phyloP scores from a whole-genome alignment of 805 yeast genomes.

The Zygotorulaspora florentina region DNA sequence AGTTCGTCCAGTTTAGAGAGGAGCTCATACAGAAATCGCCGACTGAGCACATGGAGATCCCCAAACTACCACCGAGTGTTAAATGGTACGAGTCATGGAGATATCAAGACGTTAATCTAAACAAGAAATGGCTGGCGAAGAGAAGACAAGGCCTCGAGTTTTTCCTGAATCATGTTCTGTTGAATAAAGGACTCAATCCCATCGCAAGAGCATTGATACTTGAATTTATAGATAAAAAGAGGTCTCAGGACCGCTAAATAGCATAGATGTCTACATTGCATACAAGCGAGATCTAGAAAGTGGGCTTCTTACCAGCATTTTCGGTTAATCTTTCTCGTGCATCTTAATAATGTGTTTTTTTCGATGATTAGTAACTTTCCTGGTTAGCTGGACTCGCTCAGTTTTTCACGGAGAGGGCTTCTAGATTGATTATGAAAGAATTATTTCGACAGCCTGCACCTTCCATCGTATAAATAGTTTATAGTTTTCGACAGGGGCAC shows the following conservation, averaged over 20 bases:
- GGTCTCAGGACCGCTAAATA: not conserved
- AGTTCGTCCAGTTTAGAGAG: conserved; percentile 49
- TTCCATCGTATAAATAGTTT: conserved; percentile 7
- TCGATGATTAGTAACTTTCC: not conserved
- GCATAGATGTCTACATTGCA: not conserved
- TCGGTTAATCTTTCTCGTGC: too few species aligned
- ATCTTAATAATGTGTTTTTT: not conserved
- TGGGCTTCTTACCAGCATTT: too few species aligned
- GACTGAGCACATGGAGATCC: conserved; percentile 36
- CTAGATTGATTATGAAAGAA: not conserved
- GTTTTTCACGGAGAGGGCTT: too few species aligned
- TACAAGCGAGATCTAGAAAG: not conserved
- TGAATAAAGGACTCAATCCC: conserved; percentile 42
- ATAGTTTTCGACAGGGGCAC: not conserved
- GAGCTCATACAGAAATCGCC: conserved; percentile 26
- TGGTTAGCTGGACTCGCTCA: not conserved
- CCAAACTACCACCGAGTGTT: conserved; percentile 49
- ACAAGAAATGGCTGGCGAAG: conserved; percentile 46
- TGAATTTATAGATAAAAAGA: conserved; percentile 34
- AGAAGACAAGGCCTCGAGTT: conserved; percentile 56
- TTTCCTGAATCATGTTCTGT: conserved; percentile 51
- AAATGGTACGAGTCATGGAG: conserved; percentile 36
- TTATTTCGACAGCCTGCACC: not conserved
- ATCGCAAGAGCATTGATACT: conserved; percentile 39
- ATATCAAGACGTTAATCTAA: conserved; percentile 34